These are phyloP conservation scores for Chlamydomonas sp. DNA, from an alignment of 139 green algal species.

Conservation along the genomic window DNA sequence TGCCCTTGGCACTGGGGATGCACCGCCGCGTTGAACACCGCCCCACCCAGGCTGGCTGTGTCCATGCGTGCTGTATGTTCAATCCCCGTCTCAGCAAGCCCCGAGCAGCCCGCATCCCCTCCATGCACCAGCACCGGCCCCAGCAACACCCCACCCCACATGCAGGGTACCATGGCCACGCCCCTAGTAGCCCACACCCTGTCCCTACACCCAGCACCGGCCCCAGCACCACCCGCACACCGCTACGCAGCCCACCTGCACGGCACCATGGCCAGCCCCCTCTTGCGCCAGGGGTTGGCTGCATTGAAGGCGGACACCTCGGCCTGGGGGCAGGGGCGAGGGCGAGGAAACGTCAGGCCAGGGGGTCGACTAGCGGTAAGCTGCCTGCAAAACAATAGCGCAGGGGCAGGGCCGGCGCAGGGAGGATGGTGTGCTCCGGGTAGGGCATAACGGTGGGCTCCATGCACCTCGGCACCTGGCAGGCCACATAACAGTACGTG, in stretches of 20 bases:
- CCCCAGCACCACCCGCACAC: background rate
- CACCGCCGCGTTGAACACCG: background rate
- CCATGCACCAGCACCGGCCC: background rate
- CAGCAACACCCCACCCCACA: background rate
- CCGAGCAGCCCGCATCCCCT: background rate
- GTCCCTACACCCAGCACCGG: background rate
- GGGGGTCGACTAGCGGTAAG: background rate
- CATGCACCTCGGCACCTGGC: too few relatives aligned
- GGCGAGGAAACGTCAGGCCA: background rate
- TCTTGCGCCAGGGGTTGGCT: conserved; percentile 56
- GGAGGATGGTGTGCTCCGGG: too few relatives aligned
- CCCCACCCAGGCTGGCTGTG: background rate
- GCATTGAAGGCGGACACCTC: conserved; percentile 60
- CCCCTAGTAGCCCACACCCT: background rate
- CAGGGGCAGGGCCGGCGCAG: too few relatives aligned
- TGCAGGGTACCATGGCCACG: too few relatives aligned
- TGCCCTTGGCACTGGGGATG: background rate
- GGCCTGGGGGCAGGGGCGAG: background rate
- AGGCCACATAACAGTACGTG: too few relatives aligned
- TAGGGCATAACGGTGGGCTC: too few relatives aligned
- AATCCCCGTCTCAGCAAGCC: background rate
- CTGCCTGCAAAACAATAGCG: background rate
- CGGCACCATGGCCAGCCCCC: conserved; percentile 53
- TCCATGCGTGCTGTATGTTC: background rate
- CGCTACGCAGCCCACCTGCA: conserved; percentile 22